Evolutionary conservation across 176 grass and related monocot species (phyloP).

Genomic region (Bolboschoenus planiculmis): DNA sequence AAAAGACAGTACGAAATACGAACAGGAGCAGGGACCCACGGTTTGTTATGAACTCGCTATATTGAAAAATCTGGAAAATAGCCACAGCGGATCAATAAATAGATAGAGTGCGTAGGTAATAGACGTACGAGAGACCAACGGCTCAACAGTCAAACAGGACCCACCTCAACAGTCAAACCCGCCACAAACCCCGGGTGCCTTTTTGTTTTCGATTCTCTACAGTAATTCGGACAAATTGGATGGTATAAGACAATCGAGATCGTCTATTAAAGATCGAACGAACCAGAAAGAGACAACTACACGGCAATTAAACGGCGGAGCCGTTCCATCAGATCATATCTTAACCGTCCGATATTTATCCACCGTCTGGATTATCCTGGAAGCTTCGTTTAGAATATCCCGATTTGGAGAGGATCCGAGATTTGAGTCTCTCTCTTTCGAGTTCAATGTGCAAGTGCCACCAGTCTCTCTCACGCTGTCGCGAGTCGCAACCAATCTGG

Average conservation of each 20-base stretch:
- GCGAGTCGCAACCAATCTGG: neutral
- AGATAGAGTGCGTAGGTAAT: neutral
- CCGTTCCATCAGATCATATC: neutral
- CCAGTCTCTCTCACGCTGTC: neutral
- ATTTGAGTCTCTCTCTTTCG: neutral
- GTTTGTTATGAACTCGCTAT: neutral
- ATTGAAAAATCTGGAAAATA: neutral
- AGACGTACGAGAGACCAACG: neutral
- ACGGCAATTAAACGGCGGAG: neutral
- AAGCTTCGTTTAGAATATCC: neutral
- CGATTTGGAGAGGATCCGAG: neutral
- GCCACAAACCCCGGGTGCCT: neutral
- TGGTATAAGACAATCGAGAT: rapidly evolving
- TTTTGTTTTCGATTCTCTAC: neutral
- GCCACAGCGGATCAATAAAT: neutral
- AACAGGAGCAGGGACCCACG: no score
- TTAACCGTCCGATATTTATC: neutral
- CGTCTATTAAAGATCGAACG: neutral
- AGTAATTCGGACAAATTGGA: neutral
- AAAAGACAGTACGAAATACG: no score
- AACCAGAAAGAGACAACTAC: no score
- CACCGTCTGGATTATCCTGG: neutral
- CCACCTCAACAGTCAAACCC: slow-evolving; percentile 7
- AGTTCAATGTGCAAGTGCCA: neutral
- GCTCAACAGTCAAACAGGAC: neutral